These are phyloP conservation scores for Apiospora aurea DNA, from an alignment of 2,329 filamentous ascomycete genomes.

Conservation along the genomic window DNA sequence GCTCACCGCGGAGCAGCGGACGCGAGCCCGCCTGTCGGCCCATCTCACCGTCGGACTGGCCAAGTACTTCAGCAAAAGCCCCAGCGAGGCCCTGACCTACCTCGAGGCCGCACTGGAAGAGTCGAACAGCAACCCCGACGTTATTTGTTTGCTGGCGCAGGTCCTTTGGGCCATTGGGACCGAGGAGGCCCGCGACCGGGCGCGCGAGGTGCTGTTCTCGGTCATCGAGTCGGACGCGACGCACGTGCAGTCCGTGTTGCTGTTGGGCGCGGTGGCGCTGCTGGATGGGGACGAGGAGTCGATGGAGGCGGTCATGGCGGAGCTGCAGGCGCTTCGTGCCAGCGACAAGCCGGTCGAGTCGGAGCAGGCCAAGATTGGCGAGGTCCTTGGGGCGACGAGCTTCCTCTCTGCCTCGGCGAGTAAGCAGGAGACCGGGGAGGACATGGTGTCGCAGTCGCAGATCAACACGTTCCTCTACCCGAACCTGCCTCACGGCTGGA, in stretches of 20 bases:
- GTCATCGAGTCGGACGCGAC: conserved; percentile 76
- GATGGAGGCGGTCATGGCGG: conserved; percentile 79
- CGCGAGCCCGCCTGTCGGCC: conserved; percentile 79
- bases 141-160: conserved; percentile 86
- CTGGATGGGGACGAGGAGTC: conserved; percentile 82
- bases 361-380: conserved; percentile 74
- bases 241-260: conserved; percentile 80
- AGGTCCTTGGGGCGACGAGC: conserved; percentile 78
- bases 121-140: conserved; percentile 78
- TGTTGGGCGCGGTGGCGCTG: conserved; percentile 84
- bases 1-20: conserved; percentile 68
- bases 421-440: too few relatives aligned
- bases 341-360: conserved; percentile 66
- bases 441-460: conserved; percentile 70
- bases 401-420: too few relatives aligned
- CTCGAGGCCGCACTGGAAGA: conserved; percentile 84
- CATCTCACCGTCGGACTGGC: conserved; percentile 87
- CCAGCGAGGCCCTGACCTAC: conserved; percentile 75
- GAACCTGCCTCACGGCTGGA: conserved; percentile 81
- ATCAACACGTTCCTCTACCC: conserved; percentile 84
- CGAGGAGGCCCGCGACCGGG: conserved; percentile 75
- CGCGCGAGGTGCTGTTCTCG: conserved; percentile 80
- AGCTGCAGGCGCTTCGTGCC: conserved; percentile 76
- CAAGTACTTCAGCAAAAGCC: conserved; percentile 72
- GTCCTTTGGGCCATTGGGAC: conserved; percentile 91